Percentiles rank a stretch among this genome's conserved stretches.
These are phyloP conservation scores for Macrotyloma uniflorum DNA, from an alignment of 306 rosid species.

Conservation along the genomic window DNA sequence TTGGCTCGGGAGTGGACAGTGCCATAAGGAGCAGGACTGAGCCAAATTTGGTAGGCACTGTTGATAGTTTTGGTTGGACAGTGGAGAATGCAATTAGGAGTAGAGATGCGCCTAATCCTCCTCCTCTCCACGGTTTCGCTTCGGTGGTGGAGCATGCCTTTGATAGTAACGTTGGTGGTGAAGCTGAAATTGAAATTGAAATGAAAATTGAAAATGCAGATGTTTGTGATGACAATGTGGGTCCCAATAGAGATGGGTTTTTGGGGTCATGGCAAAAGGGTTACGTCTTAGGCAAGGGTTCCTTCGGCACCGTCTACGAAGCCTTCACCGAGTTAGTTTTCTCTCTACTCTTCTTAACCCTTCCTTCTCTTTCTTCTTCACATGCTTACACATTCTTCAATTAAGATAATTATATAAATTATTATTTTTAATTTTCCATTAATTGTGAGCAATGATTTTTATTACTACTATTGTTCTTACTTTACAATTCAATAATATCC, in stretches of 20 bases:
- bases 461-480: no score
- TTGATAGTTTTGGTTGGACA: neutral
- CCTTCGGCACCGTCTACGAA: constrained; percentile 66
- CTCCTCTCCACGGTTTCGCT: neutral
- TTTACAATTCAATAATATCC: no score
- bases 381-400: neutral
- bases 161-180: neutral
- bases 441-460: no score
- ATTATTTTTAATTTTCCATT: no score
- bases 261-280: constrained; percentile 62
- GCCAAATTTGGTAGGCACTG: no score
- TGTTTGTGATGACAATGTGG: no score
- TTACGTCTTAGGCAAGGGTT: constrained; percentile 57
- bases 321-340: constrained; percentile 58
- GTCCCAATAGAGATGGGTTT: constrained; percentile 35
- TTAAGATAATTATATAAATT: no score
- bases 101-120: neutral
- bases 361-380: neutral
- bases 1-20: neutral
- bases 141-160: neutral
- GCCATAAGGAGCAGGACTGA: neutral
- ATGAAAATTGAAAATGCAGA: no score
- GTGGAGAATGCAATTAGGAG: neutral
- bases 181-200: neutral
- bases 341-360: neutral